These are phyloP conservation scores for Solanum virginianum DNA, from an alignment of 257 asterid genomes.

Conservation along the genomic window DNA sequence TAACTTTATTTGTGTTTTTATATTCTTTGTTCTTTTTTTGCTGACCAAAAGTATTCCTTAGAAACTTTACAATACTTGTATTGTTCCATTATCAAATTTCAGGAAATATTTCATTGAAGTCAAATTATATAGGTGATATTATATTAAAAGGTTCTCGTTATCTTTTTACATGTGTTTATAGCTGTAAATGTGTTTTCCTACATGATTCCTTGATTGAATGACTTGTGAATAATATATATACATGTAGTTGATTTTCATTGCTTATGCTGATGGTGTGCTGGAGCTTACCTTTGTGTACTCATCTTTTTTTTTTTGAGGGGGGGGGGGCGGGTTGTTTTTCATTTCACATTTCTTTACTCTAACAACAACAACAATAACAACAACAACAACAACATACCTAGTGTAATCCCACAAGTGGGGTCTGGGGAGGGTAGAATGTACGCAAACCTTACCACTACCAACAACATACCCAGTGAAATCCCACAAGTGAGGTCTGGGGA, in stretches of 20 bases:
- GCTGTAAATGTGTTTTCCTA: too few species aligned
- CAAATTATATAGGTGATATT: not conserved
- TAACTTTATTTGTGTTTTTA: not conserved
- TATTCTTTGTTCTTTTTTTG: too few species aligned
- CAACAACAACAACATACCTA: too few species aligned
- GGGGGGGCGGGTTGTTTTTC: too few species aligned
- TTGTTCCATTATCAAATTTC: not conserved
- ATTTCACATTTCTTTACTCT: not conserved
- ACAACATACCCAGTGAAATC: too few species aligned
- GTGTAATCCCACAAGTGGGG: too few species aligned
- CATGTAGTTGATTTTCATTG: too few species aligned
- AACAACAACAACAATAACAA: too few species aligned
- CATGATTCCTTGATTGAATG: not conserved
- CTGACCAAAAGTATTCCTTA: not conserved
- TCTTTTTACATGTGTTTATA: not conserved
- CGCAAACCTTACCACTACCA: too few species aligned
- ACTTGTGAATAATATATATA: not conserved
- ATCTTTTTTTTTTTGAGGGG: not conserved
- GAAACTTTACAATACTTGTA: not conserved
- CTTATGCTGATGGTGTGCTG: not conserved
- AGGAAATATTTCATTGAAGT: not conserved
- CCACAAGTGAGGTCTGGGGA: too few species aligned
- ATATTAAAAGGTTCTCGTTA: not conserved
- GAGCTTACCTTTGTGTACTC: not conserved
- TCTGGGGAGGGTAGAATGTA: too few species aligned